These are phyloP conservation scores for Pecoramyces ruminantium DNA, from an alignment of 192 early-diverging fungal species.

Conservation along the genomic window DNA sequence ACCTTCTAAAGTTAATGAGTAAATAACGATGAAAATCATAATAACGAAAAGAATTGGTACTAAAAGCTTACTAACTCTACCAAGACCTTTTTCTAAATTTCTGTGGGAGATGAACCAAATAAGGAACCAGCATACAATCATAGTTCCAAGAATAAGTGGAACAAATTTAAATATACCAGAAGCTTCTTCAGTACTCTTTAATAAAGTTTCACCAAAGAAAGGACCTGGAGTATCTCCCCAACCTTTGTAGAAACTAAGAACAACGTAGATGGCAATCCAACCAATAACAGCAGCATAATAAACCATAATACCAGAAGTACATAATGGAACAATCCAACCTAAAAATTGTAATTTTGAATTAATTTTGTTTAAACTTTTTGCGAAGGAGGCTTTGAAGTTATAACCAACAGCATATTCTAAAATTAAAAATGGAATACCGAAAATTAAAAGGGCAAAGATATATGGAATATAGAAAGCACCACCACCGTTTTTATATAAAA, in stretches of 20 bases:
- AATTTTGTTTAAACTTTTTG: background rate
- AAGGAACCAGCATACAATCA: background rate
- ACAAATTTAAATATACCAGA: background rate
- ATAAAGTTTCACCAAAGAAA: background rate
- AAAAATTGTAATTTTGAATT: background rate
- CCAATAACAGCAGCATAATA: background rate
- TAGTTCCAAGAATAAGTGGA: background rate
- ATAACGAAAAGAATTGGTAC: background rate
- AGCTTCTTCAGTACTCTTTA: background rate
- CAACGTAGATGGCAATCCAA: background rate
- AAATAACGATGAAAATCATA: background rate
- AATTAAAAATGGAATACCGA: background rate
- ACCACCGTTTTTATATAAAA: background rate
- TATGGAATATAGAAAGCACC: background rate
- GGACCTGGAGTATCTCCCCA: background rate
- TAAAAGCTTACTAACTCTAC: background rate
- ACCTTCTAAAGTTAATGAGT: background rate
- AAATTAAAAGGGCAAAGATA: background rate
- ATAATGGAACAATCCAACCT: background rate
- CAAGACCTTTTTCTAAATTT: background rate
- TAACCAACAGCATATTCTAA: background rate
- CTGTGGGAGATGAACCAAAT: background rate
- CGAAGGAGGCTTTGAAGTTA: background rate
- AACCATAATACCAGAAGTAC: background rate
- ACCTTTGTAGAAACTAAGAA: background rate